Conservation (phyloP, 805 yeast species). For the Saturnispora zaruensis region DNA sequence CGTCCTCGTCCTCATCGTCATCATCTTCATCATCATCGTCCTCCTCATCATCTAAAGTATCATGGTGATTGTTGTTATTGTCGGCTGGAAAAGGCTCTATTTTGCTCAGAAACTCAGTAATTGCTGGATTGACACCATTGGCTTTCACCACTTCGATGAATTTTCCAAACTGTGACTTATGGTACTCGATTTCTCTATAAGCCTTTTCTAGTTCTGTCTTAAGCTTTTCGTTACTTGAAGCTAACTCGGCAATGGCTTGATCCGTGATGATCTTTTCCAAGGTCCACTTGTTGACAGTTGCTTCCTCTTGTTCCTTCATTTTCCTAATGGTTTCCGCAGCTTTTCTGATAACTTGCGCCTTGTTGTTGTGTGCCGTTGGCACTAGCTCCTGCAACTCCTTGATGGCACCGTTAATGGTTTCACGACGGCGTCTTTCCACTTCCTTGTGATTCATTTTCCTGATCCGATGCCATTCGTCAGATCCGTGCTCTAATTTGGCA, state of each 20-base stretch:
- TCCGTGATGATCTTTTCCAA: conserved; percentile 86
- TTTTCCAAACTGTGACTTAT: conserved; percentile 43
- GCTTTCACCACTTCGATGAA: conserved; percentile 10
- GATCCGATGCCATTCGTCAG: conserved; percentile 74
- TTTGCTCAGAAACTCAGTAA: conserved; percentile 8
- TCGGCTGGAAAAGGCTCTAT: conserved; percentile 1
- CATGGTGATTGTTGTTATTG: neutral
- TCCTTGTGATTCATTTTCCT: conserved; percentile 91
- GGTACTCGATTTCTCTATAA: conserved; percentile 81
- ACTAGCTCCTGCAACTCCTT: conserved; percentile 66
- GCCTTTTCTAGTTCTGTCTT: conserved; percentile 85
- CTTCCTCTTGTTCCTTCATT: conserved; percentile 81
- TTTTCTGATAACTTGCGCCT: conserved; percentile 78
- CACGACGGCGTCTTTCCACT: conserved; percentile 89
- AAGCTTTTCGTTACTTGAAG: conserved; percentile 78
- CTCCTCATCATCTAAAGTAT: neutral
- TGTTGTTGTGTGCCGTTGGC: conserved; percentile 80
- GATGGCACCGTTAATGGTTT: conserved; percentile 81
- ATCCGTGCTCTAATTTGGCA: conserved; percentile 31
- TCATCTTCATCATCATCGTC: conserved; percentile 4
- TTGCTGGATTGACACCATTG: conserved; percentile 12
- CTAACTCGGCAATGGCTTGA: conserved; percentile 80
- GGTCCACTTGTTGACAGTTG: conserved; percentile 90
- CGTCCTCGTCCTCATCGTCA: neutral
- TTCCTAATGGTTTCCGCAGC: conserved; percentile 88